Evolutionary conservation across 192 early-diverging fungal species (phyloP), one percentile per base, ranked within the genome.

Genomic region (Backusella morwellensis): DNA sequence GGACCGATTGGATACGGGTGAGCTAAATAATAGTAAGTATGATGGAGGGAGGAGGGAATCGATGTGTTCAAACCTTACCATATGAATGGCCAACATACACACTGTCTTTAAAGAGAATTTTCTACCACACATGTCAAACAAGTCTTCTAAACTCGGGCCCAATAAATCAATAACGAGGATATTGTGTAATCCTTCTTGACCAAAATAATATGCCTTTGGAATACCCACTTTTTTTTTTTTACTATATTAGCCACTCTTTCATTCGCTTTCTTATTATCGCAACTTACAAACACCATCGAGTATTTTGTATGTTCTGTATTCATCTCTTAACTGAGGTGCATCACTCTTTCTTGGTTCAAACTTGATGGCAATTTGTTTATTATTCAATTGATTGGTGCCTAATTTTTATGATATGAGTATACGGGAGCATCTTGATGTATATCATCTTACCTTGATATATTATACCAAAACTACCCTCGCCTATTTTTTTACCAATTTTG

Each of bases 381-480:
- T 97, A 83, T 94, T 95, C 34, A 74, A 23, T 34, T 97, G 84
- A 82, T 98, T 95, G 74, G 88, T 86, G 23, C 95, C 93, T 95
- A 40, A 36, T 68, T 36, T 17, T 38, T 70, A 41, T 41, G 1
- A 12, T 21, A 11, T 23, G 5, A 70, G 4, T 32, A 32, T 32
- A 32, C 32, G 32, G 32, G 3, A 32, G 32, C 32, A 32, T 32
- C 32, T 32, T 32, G 32, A 32, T 32, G 32, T 0, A 32, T 3
- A 32, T 32, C 32, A 32, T 3, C 32, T 32, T 84, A 96, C 97
- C 98, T 92, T 99, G 95, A 83, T 98, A 99, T 76, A 99, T 98
- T 84, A 97, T 92, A 67, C 98, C 98, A 90, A 99, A 99, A 80
- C 93, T 95, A 34, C 98, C 98, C 82, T 98, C 97, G 35, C 97